Evolutionary conservation across 192 early-diverging fungal species (phyloP).

Genomic region (Coemansia sp.): DNA sequence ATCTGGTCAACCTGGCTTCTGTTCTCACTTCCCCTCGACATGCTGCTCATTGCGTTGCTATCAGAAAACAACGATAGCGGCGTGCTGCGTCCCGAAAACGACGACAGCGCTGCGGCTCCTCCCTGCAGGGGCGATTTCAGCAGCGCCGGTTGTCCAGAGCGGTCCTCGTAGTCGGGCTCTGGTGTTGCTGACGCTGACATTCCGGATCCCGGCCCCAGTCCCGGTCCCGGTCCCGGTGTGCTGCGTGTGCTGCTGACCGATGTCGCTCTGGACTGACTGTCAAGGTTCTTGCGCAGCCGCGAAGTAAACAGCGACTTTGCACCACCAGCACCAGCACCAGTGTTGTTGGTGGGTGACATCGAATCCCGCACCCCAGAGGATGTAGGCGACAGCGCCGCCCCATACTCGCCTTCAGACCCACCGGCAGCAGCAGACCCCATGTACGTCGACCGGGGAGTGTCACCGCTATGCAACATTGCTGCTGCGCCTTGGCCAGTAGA

Average conservation of each 20-base stretch:
- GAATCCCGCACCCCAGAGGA: neutral
- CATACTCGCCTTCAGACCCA: constrained; percentile 1
- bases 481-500: neutral
- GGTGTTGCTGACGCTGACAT: neutral
- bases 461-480: neutral
- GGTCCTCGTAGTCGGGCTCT: neutral
- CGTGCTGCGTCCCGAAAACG: constrained; percentile 31
- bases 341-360: neutral
- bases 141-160: neutral
- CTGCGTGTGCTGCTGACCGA: constrained; percentile 4
- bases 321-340: neutral
- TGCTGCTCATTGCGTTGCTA: constrained; percentile 35
- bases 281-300: constrained; percentile 24
- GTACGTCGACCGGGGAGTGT: constrained; percentile 11
- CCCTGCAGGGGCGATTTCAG: constrained; percentile 17
- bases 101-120: constrained; percentile 27
- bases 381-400: neutral
- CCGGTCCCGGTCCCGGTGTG: constrained; percentile 7
- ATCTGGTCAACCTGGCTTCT: constrained; percentile 70
- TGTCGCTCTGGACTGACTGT: constrained; percentile 12
- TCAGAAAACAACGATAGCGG: constrained; percentile 31
- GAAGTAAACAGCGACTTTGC: constrained; percentile 20
- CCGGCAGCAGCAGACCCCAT: neutral
- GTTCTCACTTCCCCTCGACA: constrained; percentile 40
- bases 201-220: neutral